Conservation (phyloP, 352 stramenopile species). For the Elongisporangium senticosum region DNA sequence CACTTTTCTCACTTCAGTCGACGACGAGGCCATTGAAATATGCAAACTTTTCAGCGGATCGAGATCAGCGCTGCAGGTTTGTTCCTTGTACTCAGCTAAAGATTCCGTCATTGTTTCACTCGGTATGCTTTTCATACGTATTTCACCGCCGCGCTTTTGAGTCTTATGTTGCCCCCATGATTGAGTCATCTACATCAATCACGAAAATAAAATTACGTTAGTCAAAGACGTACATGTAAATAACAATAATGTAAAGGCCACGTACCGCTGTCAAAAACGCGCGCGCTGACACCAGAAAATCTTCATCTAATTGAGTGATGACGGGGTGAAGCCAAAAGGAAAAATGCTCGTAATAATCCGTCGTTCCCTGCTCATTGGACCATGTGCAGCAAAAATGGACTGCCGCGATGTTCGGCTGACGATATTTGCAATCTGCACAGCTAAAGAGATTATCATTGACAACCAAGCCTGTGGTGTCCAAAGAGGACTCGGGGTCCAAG, state of each 20-base stretch:
- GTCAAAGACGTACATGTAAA: neutral
- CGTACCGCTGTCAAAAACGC: slow-evolving; percentile 72
- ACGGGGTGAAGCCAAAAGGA: slow-evolving; percentile 85
- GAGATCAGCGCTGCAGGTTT: slow-evolving; percentile 70
- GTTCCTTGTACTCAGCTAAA: slow-evolving; percentile 70
- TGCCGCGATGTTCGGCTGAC: slow-evolving; percentile 64
- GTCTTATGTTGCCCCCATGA: slow-evolving; percentile 60
- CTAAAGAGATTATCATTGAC: slow-evolving; percentile 69
- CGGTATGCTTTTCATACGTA: slow-evolving; percentile 75
- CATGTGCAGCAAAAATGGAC: slow-evolving; percentile 88
- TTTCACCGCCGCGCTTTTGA: slow-evolving; percentile 69
- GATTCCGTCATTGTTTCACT: slow-evolving; percentile 80
- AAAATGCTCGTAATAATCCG: slow-evolving; percentile 88
- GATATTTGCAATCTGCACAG: slow-evolving; percentile 82
- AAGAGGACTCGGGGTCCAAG: slow-evolving; percentile 12
- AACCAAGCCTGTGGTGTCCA: slow-evolving; percentile 43
- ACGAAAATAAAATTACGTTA: slow-evolving; percentile 2
- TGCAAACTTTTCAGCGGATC: slow-evolving; percentile 72
- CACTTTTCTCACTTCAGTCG: slow-evolving; percentile 73
- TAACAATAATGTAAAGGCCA: neutral
- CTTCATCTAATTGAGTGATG: slow-evolving; percentile 83
- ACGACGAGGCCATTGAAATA: slow-evolving; percentile 56
- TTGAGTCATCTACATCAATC: slow-evolving; percentile 38
- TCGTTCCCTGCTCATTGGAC: slow-evolving; percentile 86
- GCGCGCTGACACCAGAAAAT: slow-evolving; percentile 64